A percentile compares a stretch with the other conserved stretches of the same genome.
phyloP scores from a whole-genome alignment of 2,329 filamentous ascomycete genomes.

The Ascochyta pisi region DNA sequence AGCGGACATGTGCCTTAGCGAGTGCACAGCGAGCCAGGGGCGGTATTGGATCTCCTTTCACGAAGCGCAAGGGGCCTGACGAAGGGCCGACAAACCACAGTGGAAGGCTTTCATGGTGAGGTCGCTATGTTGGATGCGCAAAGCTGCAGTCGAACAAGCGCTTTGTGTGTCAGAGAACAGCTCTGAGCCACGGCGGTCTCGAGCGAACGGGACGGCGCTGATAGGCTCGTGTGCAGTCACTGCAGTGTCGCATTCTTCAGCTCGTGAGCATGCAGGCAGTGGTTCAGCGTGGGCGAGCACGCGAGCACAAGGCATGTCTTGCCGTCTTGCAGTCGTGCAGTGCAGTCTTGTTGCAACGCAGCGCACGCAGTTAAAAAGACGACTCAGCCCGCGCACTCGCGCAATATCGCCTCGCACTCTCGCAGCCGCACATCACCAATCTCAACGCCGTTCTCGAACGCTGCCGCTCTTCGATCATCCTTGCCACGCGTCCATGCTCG shows the following conservation, averaged over 20 bases:
- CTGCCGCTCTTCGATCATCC: constrained; percentile 24
- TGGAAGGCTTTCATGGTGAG: neutral
- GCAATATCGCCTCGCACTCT: neutral
- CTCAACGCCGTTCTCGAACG: constrained; percentile 30
- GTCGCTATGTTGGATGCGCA: neutral
- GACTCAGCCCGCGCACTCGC: neutral
- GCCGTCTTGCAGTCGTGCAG: constrained; percentile 7
- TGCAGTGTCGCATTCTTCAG: constrained; percentile 32
- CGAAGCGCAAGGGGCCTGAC: neutral
- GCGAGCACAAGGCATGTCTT: constrained; percentile 18
- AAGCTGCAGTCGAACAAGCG: constrained; percentile 7
- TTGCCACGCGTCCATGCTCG: constrained; percentile 38
- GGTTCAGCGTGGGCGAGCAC: constrained; percentile 24
- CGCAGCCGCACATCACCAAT: constrained; percentile 3
- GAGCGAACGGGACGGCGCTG: constrained; percentile 16
- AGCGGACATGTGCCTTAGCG: constrained; percentile 10
- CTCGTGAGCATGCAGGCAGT: constrained; percentile 21
- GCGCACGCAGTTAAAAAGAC: constrained; percentile 4
- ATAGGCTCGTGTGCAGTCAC: constrained; percentile 17
- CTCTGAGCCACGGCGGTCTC: constrained; percentile 20
- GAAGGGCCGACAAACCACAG: neutral
- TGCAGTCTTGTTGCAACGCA: no score
- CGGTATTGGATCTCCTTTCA: constrained; percentile 1
- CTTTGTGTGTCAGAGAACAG: neutral
- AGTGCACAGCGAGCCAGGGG: constrained; percentile 11